These are phyloP conservation scores for Claviceps digitariae DNA, from an alignment of 2,329 filamentous ascomycete genomes.

Conservation along the genomic window DNA sequence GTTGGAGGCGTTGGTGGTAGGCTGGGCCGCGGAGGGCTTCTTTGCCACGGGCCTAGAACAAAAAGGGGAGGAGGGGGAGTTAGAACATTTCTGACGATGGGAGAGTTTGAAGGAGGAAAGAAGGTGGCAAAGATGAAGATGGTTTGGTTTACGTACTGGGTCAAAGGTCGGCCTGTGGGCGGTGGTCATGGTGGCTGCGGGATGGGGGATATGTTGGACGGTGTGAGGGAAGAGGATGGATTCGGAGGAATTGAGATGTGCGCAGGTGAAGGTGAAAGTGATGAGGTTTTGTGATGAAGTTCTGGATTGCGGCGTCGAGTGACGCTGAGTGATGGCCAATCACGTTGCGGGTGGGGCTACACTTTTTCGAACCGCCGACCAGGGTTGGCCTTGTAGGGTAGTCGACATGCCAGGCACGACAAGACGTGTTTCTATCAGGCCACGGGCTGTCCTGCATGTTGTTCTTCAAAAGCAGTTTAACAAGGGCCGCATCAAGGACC, in stretches of 20 bases:
- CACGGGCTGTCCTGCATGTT: too few relatives aligned
- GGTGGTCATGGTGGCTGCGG: constrained; percentile 39
- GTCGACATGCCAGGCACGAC: neutral
- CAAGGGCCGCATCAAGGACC: too few relatives aligned
- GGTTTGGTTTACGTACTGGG: constrained; percentile 44
- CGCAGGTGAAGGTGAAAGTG: neutral
- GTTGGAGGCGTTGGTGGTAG: constrained; percentile 91
- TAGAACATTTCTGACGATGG: neutral
- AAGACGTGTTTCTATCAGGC: too few relatives aligned
- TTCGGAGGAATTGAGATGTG: constrained; percentile 2
- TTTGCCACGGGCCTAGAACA: constrained; percentile 66
- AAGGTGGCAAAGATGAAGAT: neutral
- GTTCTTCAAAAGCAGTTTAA: too few relatives aligned
- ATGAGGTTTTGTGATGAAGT: neutral
- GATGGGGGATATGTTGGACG: constrained; percentile 1
- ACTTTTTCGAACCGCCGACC: neutral
- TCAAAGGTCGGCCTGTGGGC: constrained; percentile 88
- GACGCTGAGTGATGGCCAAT: neutral
- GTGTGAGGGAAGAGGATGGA: neutral
- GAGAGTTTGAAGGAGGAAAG: constrained; percentile 13
- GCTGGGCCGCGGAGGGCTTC: constrained; percentile 85
- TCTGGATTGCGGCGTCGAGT: neutral
- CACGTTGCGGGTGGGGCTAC: neutral
- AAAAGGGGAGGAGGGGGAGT: neutral
- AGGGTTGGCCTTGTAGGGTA: neutral